phyloP scores from a whole-genome alignment of 2,329 filamentous ascomycete species.

The Neofusicoccum cordaticola region DNA sequence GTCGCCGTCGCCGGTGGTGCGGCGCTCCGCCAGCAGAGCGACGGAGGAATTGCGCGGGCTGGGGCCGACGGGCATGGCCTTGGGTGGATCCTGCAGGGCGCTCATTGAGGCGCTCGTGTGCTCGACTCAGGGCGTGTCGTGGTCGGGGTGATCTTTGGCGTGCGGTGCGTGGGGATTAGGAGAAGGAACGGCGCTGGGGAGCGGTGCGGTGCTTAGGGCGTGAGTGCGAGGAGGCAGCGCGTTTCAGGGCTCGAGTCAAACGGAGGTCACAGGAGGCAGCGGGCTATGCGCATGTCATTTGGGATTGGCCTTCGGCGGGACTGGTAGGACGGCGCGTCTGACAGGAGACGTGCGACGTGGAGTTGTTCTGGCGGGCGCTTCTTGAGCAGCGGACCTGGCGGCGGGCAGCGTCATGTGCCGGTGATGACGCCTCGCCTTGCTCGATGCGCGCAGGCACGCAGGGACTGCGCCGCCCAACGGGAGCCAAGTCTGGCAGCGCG shows the following conservation, averaged over 20 bases:
- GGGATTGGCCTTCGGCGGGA: background rate
- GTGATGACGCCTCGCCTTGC: background rate
- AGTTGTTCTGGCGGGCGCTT: background rate
- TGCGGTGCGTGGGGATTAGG: background rate
- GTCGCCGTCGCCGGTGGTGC: slow-evolving; percentile 11
- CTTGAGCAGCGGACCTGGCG: background rate
- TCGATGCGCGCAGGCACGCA: background rate
- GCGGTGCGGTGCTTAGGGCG: background rate
- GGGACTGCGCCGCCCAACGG: background rate
- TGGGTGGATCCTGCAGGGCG: slow-evolving; percentile 23
- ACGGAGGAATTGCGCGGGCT: slow-evolving; percentile 24
- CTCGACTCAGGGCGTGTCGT: background rate
- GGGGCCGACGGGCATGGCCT: slow-evolving; percentile 18
- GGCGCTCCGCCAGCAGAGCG: slow-evolving; percentile 24
- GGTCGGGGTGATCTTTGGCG: background rate
- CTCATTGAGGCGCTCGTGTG: slow-evolving; percentile 23
- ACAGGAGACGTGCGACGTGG: background rate
- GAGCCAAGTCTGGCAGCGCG: background rate
- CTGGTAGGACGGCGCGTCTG: background rate
- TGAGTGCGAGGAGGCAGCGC: background rate
- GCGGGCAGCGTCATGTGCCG: slow-evolving; percentile 1
- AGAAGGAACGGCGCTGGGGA: background rate
- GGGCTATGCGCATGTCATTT: background rate
- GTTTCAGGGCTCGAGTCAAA: slow-evolving; percentile 11
- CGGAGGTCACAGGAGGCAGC: slow-evolving; percentile 4